Base-by-base conservation (phyloP, 2,329 filamentous ascomycete species). In the Paracorniculantispora psalliotae region DNA sequence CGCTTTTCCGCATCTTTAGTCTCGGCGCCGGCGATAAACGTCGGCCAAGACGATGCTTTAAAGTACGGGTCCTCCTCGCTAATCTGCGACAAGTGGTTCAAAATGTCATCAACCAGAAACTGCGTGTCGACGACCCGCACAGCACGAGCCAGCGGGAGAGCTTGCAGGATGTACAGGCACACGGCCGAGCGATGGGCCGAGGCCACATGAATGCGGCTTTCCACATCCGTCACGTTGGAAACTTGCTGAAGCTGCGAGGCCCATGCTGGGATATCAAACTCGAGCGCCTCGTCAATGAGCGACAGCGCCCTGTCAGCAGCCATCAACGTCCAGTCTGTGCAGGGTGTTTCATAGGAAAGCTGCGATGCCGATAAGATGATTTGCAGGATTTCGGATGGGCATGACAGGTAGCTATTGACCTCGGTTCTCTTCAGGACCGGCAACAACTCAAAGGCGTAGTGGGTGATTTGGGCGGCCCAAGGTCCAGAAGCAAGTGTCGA, bases 11-110 rank as follows among this genome's bases (percentile, higher is more conserved):
- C 68, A 56, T 81, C 75, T 44, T 75, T 74, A 3, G 79, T 79
- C 64, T 84, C 82, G 0, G 81, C 81, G 1, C 82, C 82, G 2
- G 80, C 80, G 30, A 85, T 76, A 62, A 85, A 84, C 0, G 81
- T 74, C 1, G 82, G 81, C 82, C 82, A 85, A n/a, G 79, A 79
- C 2, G 81, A 83, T 8, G 79, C 82, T 66, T 84, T 85, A 72
- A 83, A 85, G 44, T 83, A 75, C 7, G 77, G 75, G 64, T 82
- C 80, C 2, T 73, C 68, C 21, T 76, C 74, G 28, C 72, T 73
- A 37, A 85, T 75, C 56, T 74, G 71, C 6, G 76, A 77, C 25
- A 85, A 72, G 60, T 83, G 77, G n/a, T 70, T 64, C 2, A 84
- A 70, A 39, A 82, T 80, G 35, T 82, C 80, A 25, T 73, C 66